phyloP scores from a whole-genome alignment of 352 stramenopile genomes.

The Pythium vanterpoolii region DNA sequence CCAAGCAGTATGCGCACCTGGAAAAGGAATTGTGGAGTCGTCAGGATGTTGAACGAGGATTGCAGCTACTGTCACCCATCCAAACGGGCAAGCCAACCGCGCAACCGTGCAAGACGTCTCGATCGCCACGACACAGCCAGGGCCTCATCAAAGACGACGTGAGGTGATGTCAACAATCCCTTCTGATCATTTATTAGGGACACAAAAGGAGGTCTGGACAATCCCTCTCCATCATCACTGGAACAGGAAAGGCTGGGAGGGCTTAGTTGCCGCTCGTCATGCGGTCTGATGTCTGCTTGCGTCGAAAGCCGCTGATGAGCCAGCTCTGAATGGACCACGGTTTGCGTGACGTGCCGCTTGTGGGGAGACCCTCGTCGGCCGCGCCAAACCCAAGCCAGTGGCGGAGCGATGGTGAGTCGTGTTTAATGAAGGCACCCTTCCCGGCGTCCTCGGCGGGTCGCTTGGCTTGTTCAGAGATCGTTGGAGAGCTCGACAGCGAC shows the following conservation, averaged over 20 bases:
- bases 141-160: conserved; percentile 26
- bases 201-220: too few species aligned
- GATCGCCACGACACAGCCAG: conserved; percentile 10
- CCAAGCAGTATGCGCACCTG: conserved; percentile 24
- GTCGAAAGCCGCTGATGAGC: conserved; percentile 18
- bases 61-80: conserved; percentile 5
- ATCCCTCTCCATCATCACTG: too few species aligned
- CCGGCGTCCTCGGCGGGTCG: too few species aligned
- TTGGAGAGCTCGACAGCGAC: not conserved
- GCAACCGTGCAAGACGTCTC: not conserved
- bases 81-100: not conserved
- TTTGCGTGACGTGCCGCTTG: not conserved
- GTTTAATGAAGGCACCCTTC: too few species aligned
- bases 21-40: conserved; percentile 22
- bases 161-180: not conserved
- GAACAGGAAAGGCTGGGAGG: too few species aligned
- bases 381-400: conserved; percentile 23
- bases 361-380: conserved; percentile 8
- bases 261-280: conserved; percentile 1
- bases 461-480: too few species aligned
- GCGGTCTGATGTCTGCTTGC: conserved; percentile 16
- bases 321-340: conserved; percentile 24
- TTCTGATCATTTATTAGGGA: too few species aligned
- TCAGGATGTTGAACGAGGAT: conserved; percentile 1
- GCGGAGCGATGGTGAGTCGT: not conserved